phyloP scores from a whole-genome alignment of 2,329 filamentous ascomycete species.

The Tolypocladium paradoxum region DNA sequence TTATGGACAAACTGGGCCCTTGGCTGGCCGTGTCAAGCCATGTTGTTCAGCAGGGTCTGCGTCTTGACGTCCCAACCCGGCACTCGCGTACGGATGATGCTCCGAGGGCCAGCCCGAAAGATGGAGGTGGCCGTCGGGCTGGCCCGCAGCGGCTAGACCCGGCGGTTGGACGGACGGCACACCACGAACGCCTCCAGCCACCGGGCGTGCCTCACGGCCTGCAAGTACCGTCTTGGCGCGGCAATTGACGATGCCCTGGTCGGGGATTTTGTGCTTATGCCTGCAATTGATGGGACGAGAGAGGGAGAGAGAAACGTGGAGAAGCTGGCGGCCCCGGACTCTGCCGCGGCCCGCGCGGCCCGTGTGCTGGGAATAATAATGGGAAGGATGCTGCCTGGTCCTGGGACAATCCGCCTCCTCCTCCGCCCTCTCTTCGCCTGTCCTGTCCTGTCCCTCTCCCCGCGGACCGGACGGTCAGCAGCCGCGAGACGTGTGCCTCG shows the following conservation, averaged over 20 bases:
- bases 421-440: not conserved
- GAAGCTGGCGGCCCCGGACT: not conserved
- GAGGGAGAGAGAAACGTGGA: too few species aligned
- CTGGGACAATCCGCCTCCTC: not conserved
- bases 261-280: not conserved
- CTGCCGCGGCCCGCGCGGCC: not conserved
- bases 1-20: not conserved
- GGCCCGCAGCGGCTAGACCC: not conserved
- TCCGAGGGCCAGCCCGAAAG: too few species aligned
- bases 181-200: too few species aligned
- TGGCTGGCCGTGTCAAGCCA: not conserved
- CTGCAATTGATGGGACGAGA: too few species aligned
- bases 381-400: not conserved
- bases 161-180: not conserved
- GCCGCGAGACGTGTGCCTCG: too few species aligned
- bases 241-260: not conserved
- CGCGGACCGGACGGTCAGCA: too few species aligned
- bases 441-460: too few species aligned
- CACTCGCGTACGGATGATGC: too few species aligned
- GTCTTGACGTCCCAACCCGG: not conserved
- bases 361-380: too few species aligned
- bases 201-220: not conserved
- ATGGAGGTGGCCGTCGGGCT: not conserved
- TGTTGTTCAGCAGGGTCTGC: not conserved
- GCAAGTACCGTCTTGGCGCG: not conserved